Evolutionary conservation across 108 stramenopile species (phyloP).

Genomic region (Fistulifera solaris): DNA sequence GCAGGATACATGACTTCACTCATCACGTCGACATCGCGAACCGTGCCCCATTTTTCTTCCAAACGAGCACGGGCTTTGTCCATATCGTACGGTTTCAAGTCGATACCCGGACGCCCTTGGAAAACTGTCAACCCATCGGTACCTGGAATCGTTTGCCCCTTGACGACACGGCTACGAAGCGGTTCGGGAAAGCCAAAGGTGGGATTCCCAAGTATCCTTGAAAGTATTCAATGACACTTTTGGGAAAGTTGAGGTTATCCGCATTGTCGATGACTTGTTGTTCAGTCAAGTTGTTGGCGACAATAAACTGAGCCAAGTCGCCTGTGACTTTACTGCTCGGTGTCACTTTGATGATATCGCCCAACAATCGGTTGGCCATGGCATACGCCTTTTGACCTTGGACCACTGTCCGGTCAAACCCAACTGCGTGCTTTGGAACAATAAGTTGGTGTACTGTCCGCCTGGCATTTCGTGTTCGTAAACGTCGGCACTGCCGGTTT

Average conservation of each 20-base stretch:
- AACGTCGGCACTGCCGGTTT: slow-evolving; percentile 87
- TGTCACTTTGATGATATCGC: slow-evolving; percentile 97
- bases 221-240: slow-evolving; percentile 92
- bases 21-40: slow-evolving; percentile 84
- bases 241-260: slow-evolving; percentile 83
- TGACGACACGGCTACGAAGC: slow-evolving; percentile 68
- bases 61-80: slow-evolving; percentile 45
- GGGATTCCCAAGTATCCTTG: slow-evolving; percentile 88
- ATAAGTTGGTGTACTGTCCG: slow-evolving; percentile 95
- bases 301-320: slow-evolving; percentile 96
- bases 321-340: slow-evolving; percentile 66
- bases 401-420: slow-evolving; percentile 90
- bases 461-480: slow-evolving; percentile 97
- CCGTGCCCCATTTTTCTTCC: slow-evolving; percentile 61
- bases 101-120: slow-evolving; percentile 91
- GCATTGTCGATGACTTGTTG: slow-evolving; percentile 84
- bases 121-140: slow-evolving; percentile 71
- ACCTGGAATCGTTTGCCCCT: slow-evolving; percentile 74
- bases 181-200: slow-evolving; percentile 98
- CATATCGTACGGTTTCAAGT: slow-evolving; percentile 79
- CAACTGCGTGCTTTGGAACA: slow-evolving; percentile 88
- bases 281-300: slow-evolving; percentile 86
- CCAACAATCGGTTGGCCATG: slow-evolving; percentile 84
- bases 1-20: slow-evolving; percentile 88
- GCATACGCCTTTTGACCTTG: slow-evolving; percentile 89